Evolutionary conservation across 352 stramenopile species (phyloP), one percentile per base, ranked within the genome.

Genomic region (Globisporangium nagaii): DNA sequence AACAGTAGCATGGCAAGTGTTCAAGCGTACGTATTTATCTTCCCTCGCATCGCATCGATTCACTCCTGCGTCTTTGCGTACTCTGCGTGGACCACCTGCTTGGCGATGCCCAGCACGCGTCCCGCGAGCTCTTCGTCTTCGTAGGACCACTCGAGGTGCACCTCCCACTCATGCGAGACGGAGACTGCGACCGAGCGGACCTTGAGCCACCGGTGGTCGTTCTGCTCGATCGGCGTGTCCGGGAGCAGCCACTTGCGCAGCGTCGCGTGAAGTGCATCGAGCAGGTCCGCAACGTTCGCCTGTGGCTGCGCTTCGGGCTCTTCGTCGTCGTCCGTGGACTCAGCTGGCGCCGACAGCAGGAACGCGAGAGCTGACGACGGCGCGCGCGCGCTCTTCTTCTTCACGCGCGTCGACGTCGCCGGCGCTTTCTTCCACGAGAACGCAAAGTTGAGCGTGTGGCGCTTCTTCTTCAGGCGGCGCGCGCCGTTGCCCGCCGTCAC

Each of bases 381-480:
- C 17, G 65, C 63, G 1, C 72, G 68, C 0, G 73, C 69, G 25
- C 70, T 84, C 61, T 87, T 88, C 68, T 91, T 95, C 62, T 90
- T 92, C 3, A 75, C 65, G 11, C 69, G 67, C 47, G 67, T 66
- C n/a, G 70, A 86, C 9, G 68, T 69, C 34, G 91, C 74, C 12
- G 83, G 53, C 10, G 66, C 71, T 37, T 93, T 91, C 58, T 95
- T 92, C 85, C 85, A 95, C 17, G 83, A 83, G 36, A 81, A 86
- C 40, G 78, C 75, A 53, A 88, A 93, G 20, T 73, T 75, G 9
- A 95, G 62, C 25, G 72, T 66, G 65, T 95, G 85, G n/a, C 83
- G 82, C 56, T 92, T 92, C 65, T 95, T 95, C 56, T 93, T 95
- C 22, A 95, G 58, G 12, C 85, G 77, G 6, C 85, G 67, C 4